These are phyloP conservation scores for Coemansia sp. DNA, from an alignment of 192 early-diverging fungal genomes.

Conservation along the genomic window DNA sequence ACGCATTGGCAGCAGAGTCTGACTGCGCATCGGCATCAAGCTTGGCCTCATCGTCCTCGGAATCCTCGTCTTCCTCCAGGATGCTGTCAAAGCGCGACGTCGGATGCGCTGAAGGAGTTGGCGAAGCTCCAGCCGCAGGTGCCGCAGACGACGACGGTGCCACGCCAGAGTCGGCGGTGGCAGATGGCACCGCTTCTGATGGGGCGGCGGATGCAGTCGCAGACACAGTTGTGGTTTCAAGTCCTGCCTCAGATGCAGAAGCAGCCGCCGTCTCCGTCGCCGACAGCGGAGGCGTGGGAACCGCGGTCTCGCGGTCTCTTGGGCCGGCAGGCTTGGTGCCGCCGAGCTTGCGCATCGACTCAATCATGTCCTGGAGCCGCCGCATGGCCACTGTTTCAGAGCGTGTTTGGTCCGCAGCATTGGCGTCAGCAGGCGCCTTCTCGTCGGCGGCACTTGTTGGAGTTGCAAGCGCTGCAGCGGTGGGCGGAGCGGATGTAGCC, in stretches of 20 bases:
- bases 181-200: neutral
- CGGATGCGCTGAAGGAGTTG: constrained; percentile 41
- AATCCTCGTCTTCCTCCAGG: constrained; percentile 52
- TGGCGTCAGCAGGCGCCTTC: neutral
- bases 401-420: neutral
- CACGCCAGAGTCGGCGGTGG: neutral
- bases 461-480: neutral
- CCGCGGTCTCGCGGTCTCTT: neutral
- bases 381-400: constrained; percentile 40
- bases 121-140: constrained; percentile 6
- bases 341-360: constrained; percentile 39
- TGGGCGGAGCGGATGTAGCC: neutral
- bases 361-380: constrained; percentile 51
- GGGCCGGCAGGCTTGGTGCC: neutral
- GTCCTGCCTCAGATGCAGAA: neutral
- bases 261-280: neutral
- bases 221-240: neutral
- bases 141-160: neutral
- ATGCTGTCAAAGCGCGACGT: constrained; percentile 55
- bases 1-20: neutral
- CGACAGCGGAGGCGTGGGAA: constrained; percentile 5
- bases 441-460: constrained; percentile 7
- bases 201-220: neutral
- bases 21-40: constrained; percentile 14
- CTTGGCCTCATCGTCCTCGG: constrained; percentile 39